Conservation (phyloP, 2,329 filamentous ascomycete species). For the Cladosporium colombiae region DNA sequence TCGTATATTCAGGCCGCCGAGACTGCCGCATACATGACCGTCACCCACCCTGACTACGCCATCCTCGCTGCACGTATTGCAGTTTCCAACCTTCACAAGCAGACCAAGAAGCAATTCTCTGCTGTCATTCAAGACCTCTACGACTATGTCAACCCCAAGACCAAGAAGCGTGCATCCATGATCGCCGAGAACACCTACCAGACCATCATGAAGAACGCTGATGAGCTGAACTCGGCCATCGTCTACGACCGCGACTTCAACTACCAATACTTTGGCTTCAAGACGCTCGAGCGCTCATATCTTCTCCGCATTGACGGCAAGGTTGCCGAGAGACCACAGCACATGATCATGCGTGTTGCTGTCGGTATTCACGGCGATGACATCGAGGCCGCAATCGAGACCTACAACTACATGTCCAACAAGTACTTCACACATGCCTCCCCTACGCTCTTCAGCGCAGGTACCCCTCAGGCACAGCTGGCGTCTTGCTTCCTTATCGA, state of each 20-base stretch:
- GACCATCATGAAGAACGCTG: slow-evolving; percentile 90
- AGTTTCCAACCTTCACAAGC: slow-evolving; percentile 99
- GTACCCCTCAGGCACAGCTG: slow-evolving; percentile 89
- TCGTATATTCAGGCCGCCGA: slow-evolving; percentile 74
- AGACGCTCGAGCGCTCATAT: slow-evolving; percentile 97
- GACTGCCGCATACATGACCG: slow-evolving; percentile 99
- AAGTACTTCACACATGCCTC: slow-evolving; percentile 99
- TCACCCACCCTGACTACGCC: slow-evolving; percentile 98
- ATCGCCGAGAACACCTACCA: slow-evolving; percentile 90
- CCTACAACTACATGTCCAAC: slow-evolving; percentile 98
- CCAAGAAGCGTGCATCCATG: slow-evolving; percentile 82
- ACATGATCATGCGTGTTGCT: slow-evolving; percentile 99
- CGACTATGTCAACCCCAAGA: slow-evolving; percentile 95
- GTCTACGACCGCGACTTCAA: slow-evolving; percentile 99
- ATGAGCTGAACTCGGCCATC: slow-evolving; percentile 97
- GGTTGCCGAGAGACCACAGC: slow-evolving; percentile 94
- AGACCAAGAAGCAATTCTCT: slow-evolving; percentile 99
- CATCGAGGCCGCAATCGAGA: slow-evolving; percentile 92
- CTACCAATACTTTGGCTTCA: slow-evolving; percentile 99
- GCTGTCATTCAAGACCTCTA: slow-evolving; percentile 89
- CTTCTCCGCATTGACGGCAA: slow-evolving; percentile 93
- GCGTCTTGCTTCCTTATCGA: slow-evolving; percentile 99
- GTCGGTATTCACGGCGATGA: slow-evolving; percentile 96
- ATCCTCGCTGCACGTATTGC: slow-evolving; percentile 97
- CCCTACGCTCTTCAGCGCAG: slow-evolving; percentile 96